Evolutionary conservation across 495 filamentous ascomycete species (phyloP).

Genomic region (Tuber melanosporum): DNA sequence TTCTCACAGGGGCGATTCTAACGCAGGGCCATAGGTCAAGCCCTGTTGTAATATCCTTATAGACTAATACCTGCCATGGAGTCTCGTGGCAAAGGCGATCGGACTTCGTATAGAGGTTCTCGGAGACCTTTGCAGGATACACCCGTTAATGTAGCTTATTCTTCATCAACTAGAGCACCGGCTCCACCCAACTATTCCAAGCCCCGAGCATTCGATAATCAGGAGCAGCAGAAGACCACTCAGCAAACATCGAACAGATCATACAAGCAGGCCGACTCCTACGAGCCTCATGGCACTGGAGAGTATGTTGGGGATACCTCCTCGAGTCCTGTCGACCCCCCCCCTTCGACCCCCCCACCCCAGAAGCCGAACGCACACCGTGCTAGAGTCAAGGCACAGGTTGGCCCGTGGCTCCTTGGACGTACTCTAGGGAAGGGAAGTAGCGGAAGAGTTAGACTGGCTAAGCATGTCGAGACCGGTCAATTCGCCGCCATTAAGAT

Average conservation of each 20-base stretch:
- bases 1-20: neutral
- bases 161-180: conserved; percentile 11
- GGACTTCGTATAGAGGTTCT: conserved; percentile 3
- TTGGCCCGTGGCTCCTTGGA: conserved; percentile 71
- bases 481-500: conserved; percentile 89
- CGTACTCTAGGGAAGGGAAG: conserved; percentile 78
- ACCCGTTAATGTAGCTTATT: conserved; percentile 23
- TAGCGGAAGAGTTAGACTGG: conserved; percentile 74
- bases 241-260: neutral
- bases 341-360: neutral
- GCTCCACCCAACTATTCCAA: conserved; percentile 1
- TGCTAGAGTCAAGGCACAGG: conserved; percentile 29
- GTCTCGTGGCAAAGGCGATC: conserved; percentile 9
- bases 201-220: neutral
- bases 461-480: conserved; percentile 65
- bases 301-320: neutral
- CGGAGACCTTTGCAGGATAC: conserved; percentile 33
- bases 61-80: conserved; percentile 17
- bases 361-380: neutral
- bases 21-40: neutral
- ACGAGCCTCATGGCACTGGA: neutral
- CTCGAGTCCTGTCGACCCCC: neutral
- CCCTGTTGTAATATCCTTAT: neutral
- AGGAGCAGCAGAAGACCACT: neutral
- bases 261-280: neutral